Base-by-base conservation (phyloP, 345 rosid genomes). In the Clarkia xantiana region DNA sequence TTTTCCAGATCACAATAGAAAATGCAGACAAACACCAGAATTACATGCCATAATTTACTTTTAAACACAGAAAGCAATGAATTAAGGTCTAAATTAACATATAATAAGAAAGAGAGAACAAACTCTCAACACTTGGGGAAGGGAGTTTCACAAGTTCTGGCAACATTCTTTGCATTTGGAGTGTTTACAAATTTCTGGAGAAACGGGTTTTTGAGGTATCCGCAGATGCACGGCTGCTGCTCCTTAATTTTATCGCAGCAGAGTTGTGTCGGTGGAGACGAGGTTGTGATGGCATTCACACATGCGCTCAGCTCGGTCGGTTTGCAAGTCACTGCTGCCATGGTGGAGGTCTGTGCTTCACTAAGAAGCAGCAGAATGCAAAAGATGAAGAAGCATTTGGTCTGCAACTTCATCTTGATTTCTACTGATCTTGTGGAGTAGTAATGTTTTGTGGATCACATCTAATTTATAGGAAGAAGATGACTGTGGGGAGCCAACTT, bases 141-240 rank as follows among this genome's bases (percentile, higher is more conserved):
- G 19, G 97, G 81, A 52, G 91, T 81, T 14, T 79, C 86, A 57
- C 97, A 90, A 56, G 77, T 67, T 61, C n/a, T 67, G 10, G 95
- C 91, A 51, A 90, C 97, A 43, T 73, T 83, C 75, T 80, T 81
- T 43, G 97, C 95, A 65, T 90, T 90, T 18, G 91, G 88, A 39
- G 88, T 70, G 73, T 78, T 81, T 40, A 86, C 69, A 25, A 82
- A 79, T 44, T 74, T 75, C 69, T 68, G 68, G 40, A 90, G 82
- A 38, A 59, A 74, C 0, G 91, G 97, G 57, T 90, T 83, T 61
- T 64, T 73, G 56, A 86, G 70, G 71, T 86, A 90, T 18, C 76
- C 72, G 75, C 97, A 90, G 46, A 90, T 83, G 42, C 97, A 90
- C 53, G 97, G 95, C 68, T 73, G 73, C 68, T 90, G 97, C 22